Evolutionary conservation across 169 alveolate species (phyloP).

Genomic region (Perkinsus chesapeaki): DNA sequence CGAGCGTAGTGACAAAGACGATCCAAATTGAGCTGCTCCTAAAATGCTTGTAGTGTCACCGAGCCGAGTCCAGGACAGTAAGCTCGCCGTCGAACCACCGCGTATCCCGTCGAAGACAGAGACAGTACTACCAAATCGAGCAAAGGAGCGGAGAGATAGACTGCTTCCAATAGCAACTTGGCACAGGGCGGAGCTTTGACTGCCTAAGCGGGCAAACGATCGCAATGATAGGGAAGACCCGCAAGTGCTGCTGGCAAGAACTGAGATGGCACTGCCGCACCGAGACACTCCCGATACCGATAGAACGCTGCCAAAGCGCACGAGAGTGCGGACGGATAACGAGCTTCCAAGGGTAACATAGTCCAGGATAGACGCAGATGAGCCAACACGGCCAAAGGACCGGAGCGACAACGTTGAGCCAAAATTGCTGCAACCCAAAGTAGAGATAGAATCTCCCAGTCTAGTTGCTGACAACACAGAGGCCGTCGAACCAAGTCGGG

Average conservation of each 20-base stretch:
- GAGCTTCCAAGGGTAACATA: not conserved
- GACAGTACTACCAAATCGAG: not conserved
- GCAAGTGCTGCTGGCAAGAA: not conserved
- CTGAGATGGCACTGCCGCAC: not conserved
- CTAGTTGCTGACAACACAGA: not conserved
- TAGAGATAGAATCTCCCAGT: not conserved
- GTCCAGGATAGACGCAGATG: not conserved
- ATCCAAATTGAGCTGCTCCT: not conserved
- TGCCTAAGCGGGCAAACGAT: not conserved
- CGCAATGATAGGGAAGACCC: not conserved
- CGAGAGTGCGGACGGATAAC: not conserved
- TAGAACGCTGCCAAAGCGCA: not conserved
- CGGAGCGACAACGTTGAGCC: not conserved
- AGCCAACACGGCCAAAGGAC: slow-evolving; percentile 3
- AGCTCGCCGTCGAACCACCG: not conserved
- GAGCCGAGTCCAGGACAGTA: not conserved
- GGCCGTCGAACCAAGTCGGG: not conserved
- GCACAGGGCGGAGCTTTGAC: not conserved
- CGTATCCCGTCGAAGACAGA: not conserved
- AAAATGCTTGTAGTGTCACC: not conserved
- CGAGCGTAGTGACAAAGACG: not conserved
- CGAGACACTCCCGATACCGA: not conserved
- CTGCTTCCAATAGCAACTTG: not conserved
- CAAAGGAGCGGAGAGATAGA: not conserved
- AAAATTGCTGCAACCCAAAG: not conserved